Evolutionary conservation across 768 basidiomycete species (phyloP).

Genomic region (Stropharia rugosoannulata): DNA sequence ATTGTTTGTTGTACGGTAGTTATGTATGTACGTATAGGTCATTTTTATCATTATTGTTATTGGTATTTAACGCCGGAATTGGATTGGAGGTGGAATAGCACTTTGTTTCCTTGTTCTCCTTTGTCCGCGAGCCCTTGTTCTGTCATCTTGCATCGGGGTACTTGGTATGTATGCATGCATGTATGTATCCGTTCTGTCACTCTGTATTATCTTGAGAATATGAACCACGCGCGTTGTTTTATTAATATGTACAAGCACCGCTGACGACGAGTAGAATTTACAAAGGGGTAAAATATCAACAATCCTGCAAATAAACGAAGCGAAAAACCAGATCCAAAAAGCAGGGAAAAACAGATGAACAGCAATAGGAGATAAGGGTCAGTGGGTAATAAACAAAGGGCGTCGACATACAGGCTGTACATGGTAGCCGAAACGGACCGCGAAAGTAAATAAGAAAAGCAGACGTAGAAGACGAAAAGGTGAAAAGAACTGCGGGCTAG

Average conservation of each 20-base stretch:
- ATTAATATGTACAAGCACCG: slow-evolving; percentile 5
- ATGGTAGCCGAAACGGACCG: not conserved
- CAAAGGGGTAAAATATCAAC: not conserved
- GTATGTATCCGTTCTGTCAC: not conserved
- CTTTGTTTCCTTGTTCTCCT: not conserved
- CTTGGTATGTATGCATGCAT: not conserved
- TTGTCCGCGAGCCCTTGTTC: not conserved
- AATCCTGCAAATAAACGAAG: not conserved
- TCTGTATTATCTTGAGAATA: not conserved
- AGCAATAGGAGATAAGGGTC: not conserved
- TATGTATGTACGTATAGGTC: not conserved
- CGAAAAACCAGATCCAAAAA: not conserved
- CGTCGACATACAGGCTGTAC: not conserved
- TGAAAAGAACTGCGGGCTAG: not conserved
- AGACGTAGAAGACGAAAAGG: slow-evolving; percentile 1
- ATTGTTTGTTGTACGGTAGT: not conserved
- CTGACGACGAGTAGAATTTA: not conserved
- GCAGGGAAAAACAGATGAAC: not conserved
- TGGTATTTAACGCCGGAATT: slow-evolving; percentile 1
- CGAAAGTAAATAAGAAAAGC: slow-evolving; percentile 2
- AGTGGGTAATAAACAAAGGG: not conserved
- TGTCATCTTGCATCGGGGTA: not conserved
- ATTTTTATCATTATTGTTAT: slow-evolving; percentile 5
- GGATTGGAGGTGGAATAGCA: not conserved
- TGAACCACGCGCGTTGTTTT: not conserved